Evolutionary conservation across 495 filamentous ascomycete species (phyloP), one percentile per base, ranked within the genome.

Genomic region (Bombardia bombarda): DNA sequence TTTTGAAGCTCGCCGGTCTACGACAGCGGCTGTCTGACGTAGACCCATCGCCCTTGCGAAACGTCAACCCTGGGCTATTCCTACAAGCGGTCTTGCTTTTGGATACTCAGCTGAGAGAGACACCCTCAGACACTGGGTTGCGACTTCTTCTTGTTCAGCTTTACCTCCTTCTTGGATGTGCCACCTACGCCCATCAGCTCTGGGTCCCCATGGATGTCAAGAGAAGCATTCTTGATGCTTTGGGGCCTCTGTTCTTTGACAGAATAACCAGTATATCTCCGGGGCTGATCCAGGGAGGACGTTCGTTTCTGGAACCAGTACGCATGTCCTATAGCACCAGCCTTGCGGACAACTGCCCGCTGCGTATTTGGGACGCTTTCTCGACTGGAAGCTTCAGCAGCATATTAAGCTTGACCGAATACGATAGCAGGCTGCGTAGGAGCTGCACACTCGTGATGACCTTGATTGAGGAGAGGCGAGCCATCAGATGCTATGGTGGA

Each of bases 231-330:
- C 60, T 67, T 7, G 73, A 74, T 38, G 64, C 70, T 1, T 50
- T 78, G 21, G 66, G 63, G 6, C 61, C 72, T 0, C 42, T 67
- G 2, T 67, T 69, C 22, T 63, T 69, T 23, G 74, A 78, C 52
- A 60, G 74, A 20, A 57, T 78, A 42, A 74, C 71, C n/a, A 62
- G 57, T 10, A 56, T 74, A 5, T 62, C 72, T n/a, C 73, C 73
- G 0, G 65, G 60, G 1, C 43, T 67, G 33, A 68, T 74, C 4
- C 60, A 60, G 17, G 58, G 35, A 34, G 51, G 12, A 32, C 53
- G 46, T 25, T 60, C 44, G 4, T 25, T 60, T 43, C 52, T 63
- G 46, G 51, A 66, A 13, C 62, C 60, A 14, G 46, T 68, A 26
- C 56, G 57, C 4, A 37, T 47, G 2, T 67, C 74, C 42, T 67